These are phyloP conservation scores for Iberis amara DNA, from an alignment of 441 rosid species.

Conservation along the genomic window DNA sequence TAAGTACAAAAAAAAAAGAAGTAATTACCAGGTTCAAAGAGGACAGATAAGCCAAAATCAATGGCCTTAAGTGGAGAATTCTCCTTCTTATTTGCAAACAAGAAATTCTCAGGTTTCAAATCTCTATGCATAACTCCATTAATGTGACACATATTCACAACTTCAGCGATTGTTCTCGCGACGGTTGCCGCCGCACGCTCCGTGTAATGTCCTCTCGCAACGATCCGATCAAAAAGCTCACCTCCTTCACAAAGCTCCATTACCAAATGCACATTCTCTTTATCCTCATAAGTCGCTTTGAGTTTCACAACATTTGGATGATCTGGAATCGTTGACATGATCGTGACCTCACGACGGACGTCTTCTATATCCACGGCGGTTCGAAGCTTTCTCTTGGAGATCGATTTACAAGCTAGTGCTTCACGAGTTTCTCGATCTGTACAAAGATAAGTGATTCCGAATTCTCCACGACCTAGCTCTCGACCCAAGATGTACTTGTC, in stretches of 20 bases:
- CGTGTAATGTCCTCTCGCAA: slow-evolving; percentile 87
- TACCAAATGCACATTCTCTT: slow-evolving; percentile 78
- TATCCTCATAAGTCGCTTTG: slow-evolving; percentile 79
- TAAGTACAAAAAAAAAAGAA: neutral
- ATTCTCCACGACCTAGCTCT: slow-evolving; percentile 92
- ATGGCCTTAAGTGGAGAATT: slow-evolving; percentile 74
- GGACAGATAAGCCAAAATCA: slow-evolving; percentile 88
- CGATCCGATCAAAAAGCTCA: slow-evolving; percentile 94
- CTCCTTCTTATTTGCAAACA: slow-evolving; percentile 88
- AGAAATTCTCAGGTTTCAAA: slow-evolving; percentile 90
- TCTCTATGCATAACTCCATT: slow-evolving; percentile 93
- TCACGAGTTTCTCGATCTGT: slow-evolving; percentile 75
- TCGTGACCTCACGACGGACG: slow-evolving; percentile 82
- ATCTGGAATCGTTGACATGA: slow-evolving; percentile 78
- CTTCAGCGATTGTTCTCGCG: slow-evolving; percentile 78
- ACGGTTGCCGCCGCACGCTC: slow-evolving; percentile 83
- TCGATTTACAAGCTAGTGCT: slow-evolving; percentile 84
- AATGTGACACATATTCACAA: slow-evolving; percentile 83
- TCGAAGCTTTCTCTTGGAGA: slow-evolving; percentile 76
- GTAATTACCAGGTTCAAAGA: slow-evolving; percentile 48
- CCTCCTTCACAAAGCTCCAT: slow-evolving; percentile 98
- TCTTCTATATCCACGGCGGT: slow-evolving; percentile 86
- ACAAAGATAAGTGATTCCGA: slow-evolving; percentile 87
- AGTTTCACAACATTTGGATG: slow-evolving; percentile 80
- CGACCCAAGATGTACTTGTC: slow-evolving; percentile 81